Base-by-base conservation (phyloP, 768 basidiomycete genomes). In the Tylopilus sp. region DNA sequence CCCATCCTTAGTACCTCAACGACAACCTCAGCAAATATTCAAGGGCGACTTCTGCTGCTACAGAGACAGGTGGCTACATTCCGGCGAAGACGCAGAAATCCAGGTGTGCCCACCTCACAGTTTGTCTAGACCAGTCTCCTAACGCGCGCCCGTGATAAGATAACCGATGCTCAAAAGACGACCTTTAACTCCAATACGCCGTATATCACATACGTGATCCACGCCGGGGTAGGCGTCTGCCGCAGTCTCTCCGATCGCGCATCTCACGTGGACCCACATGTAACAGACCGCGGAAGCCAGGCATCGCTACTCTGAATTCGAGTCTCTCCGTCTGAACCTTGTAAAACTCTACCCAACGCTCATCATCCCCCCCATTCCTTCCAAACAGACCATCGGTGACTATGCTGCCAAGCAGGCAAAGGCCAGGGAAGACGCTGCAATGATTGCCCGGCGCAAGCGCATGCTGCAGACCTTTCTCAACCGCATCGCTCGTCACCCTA, bases 321-420 rank as follows among this genome's bases (percentile, higher is more conserved):
- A 98, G 71, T 93, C 92, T 21, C 75, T 99, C 36, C 85, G 97
- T 46, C 78, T 79, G 47, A 88, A 79, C 55, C 80, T 99, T 43
- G 78, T 83, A 45, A 92, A 85, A 63, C 77, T 99, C 40, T 97
- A 99, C 67, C 97, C 97, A 0, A 97, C 95, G 9, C 73, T 95
- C 59, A 98, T 99, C 62, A 87, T 99, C 53, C 95, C 97, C 3
- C 97, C 97, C 39, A 97, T 99, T 47, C 97, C 97, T 3, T 94
- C 91, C 1, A 98, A 99, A 71, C 93, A 98, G 71, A 88, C 88
- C 1, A 77, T 99, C 35, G 83, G 91, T 8, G 97, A 98, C 62
- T 99, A 99, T 75, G 97, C 97, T 2, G 87, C 94, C 55, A 98
- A 98, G 70, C 94, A 94, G 63, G 86, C 81, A 13, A 97, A 95